Conservation (phyloP, 2,329 filamentous ascomycete species). For the Trichoderma gracile region DNA sequence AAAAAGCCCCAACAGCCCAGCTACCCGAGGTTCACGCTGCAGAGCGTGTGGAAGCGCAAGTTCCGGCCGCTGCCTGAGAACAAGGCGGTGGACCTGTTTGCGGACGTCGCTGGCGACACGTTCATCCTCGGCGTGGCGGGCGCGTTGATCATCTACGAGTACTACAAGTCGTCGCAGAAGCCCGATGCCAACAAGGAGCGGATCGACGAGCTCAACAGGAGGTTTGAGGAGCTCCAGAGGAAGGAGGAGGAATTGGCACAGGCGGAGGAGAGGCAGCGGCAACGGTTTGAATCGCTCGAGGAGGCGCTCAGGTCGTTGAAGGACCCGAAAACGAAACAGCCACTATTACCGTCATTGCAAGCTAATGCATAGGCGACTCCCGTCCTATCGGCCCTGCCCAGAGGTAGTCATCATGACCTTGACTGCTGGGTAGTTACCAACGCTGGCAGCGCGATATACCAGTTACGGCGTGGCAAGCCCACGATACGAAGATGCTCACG, state of each 20-base stretch:
- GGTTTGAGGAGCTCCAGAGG: constrained; percentile 52
- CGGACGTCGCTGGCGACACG: constrained; percentile 63
- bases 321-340: constrained; percentile 59
- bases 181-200: constrained; percentile 58
- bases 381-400: not conserved
- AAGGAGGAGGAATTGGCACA: constrained; percentile 53
- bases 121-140: constrained; percentile 63
- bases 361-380: constrained; percentile 8
- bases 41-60: constrained; percentile 62
- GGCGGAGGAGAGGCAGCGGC: constrained; percentile 47
- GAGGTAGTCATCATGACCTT: not conserved
- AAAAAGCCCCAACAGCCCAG: constrained; percentile 32
- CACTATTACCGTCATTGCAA: constrained; percentile 48
- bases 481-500: not conserved
- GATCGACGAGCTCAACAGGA: constrained; percentile 51
- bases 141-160: constrained; percentile 62
- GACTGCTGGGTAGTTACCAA: constrained; percentile 8
- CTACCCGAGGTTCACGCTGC: constrained; percentile 33
- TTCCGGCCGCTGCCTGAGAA: constrained; percentile 63
- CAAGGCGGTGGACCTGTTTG: constrained; percentile 67
- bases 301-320: constrained; percentile 52
- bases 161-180: constrained; percentile 59
- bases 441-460: not conserved
- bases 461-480: not conserved
- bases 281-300: constrained; percentile 56